Conservation (phyloP, 345 rosid species). For the Syzygium aqueum region DNA sequence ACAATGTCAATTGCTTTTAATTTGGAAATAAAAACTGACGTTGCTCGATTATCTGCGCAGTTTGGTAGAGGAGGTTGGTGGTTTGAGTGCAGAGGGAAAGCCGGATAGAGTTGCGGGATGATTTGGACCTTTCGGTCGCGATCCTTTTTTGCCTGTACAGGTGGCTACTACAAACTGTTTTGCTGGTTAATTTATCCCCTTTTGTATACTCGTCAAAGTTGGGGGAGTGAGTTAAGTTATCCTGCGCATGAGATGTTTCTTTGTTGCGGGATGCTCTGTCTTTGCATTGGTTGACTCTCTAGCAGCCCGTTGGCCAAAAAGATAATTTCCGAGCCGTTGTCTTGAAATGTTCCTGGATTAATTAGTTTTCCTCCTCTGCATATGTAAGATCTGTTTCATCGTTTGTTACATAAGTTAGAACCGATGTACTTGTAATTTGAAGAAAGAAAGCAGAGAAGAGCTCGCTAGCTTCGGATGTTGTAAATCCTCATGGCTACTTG, state of each 20-base stretch:
- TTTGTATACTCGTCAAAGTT: not conserved
- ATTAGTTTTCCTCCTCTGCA: not conserved
- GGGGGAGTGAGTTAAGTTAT: constrained; percentile 15
- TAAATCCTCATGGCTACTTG: not conserved
- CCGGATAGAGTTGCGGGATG: constrained; percentile 20
- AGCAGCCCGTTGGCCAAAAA: constrained; percentile 3
- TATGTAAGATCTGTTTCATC: not conserved
- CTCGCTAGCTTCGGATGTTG: not conserved
- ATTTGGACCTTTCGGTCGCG: not conserved
- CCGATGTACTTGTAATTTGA: not conserved
- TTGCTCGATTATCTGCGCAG: constrained; percentile 18
- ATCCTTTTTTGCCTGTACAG: not conserved
- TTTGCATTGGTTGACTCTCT: constrained; percentile 14
- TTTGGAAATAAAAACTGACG: not conserved
- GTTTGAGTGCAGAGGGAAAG: constrained; percentile 25
- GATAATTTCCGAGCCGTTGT: not conserved
- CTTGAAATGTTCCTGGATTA: not conserved
- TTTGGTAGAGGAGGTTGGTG: constrained; percentile 35
- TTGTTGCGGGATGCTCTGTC: not conserved
- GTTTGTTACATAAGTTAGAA: not conserved
- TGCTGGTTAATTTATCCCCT: constrained; percentile 20
- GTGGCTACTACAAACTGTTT: not conserved
- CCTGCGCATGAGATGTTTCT: not conserved
- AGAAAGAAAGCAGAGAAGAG: not conserved
- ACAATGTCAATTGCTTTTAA: not conserved